phyloP scores from a whole-genome alignment of 2,329 filamentous ascomycete species.

The Annulohypoxylon truncatum region DNA sequence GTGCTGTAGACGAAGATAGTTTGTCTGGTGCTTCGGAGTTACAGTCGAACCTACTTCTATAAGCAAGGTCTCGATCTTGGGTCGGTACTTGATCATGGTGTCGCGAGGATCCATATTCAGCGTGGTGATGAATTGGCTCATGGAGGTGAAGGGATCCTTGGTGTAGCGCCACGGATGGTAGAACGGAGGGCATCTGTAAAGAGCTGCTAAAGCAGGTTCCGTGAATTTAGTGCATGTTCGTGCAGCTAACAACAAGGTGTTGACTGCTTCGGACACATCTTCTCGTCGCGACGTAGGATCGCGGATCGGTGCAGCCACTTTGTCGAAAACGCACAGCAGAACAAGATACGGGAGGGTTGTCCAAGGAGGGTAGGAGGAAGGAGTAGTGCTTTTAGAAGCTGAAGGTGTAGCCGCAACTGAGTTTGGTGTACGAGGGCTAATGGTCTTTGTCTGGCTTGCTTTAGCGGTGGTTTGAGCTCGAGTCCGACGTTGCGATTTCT shows the following conservation, averaged over 20 bases:
- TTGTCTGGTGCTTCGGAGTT: conserved; percentile 37
- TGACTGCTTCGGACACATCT: conserved; percentile 55
- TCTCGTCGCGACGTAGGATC: conserved; percentile 55
- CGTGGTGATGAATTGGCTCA: conserved; percentile 63
- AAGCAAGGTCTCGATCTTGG: conserved; percentile 76
- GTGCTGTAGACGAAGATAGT: conserved; percentile 62
- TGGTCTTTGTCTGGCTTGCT: background rate
- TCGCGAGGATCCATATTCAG: conserved; percentile 54
- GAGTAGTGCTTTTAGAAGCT: conserved; percentile 41
- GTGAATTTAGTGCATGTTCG: conserved; percentile 72
- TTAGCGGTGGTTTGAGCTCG: background rate
- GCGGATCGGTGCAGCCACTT: conserved; percentile 70
- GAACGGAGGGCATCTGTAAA: conserved; percentile 78
- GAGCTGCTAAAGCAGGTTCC: conserved; percentile 77
- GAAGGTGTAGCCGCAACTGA: conserved; percentile 11
- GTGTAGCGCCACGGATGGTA: conserved; percentile 52
- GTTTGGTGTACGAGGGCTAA: conserved; percentile 12
- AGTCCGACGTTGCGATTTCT: conserved; percentile 16
- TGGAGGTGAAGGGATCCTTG: conserved; percentile 58
- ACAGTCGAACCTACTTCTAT: conserved; percentile 69
- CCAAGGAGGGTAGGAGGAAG: conserved; percentile 67
- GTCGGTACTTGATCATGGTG: conserved; percentile 71
- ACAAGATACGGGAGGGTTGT: conserved; percentile 71
- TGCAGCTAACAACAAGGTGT: conserved; percentile 69
- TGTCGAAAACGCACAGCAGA: conserved; percentile 75